A percentile compares a stretch with the other conserved stretches of the same genome.
These are phyloP conservation scores for Rickenella mellea DNA, from an alignment of 768 basidiomycete species.

Conservation along the genomic window DNA sequence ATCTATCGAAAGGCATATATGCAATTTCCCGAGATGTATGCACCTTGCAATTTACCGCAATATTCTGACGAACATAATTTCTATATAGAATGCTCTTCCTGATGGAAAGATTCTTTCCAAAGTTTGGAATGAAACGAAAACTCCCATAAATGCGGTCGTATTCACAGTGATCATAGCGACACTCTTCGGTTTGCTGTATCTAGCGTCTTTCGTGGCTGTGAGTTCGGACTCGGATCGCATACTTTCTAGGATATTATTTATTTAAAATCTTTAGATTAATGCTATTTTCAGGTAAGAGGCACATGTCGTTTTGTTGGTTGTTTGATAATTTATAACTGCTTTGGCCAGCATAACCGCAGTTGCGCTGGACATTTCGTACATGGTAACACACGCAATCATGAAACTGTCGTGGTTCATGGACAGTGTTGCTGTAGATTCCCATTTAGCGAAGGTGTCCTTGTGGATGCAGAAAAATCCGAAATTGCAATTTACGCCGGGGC, in stretches of 20 bases:
- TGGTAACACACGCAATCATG: background rate
- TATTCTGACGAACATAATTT: background rate
- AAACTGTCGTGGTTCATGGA: background rate
- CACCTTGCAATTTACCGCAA: background rate
- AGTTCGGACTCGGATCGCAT: background rate
- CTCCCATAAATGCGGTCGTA: conserved; percentile 11
- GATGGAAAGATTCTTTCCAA: conserved; percentile 9
- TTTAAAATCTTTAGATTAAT: conserved; percentile 8
- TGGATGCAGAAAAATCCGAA: conserved; percentile 1
- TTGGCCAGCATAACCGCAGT: conserved; percentile 10
- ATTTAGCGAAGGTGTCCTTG: conserved; percentile 7
- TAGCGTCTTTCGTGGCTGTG: conserved; percentile 11
- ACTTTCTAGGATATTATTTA: background rate
- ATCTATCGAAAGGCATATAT: conserved; percentile 1
- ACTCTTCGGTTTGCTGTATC: conserved; percentile 11
- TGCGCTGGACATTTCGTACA: conserved; percentile 10
- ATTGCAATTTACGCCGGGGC: conserved; percentile 9
- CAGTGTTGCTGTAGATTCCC: conserved; percentile 5
- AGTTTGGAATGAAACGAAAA: conserved; percentile 9
- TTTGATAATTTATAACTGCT: background rate
- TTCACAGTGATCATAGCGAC: conserved; percentile 9
- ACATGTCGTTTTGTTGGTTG: background rate
- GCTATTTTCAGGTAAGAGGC: conserved; percentile 11
- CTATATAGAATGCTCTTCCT: conserved; percentile 10
- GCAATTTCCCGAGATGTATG: conserved; percentile 7